phyloP scores from a whole-genome alignment of 2,329 filamentous ascomycete genomes.

The Chrysoporthe cubensis region DNA sequence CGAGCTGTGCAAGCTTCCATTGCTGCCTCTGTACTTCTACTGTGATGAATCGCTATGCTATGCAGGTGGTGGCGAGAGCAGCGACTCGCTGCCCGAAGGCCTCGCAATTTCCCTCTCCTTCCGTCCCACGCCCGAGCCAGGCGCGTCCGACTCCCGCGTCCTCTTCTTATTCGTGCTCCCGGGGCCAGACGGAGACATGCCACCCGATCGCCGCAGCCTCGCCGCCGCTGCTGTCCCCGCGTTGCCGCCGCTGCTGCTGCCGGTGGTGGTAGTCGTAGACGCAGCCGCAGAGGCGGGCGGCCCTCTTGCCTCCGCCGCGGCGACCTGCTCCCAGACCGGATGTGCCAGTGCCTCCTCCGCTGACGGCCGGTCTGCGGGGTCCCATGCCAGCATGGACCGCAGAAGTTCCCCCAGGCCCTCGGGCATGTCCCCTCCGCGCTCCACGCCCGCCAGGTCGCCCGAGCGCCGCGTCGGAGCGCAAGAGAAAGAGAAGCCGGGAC shows the following conservation, averaged over 20 bases:
- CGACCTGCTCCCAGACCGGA: not conserved
- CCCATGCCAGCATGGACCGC: constrained; percentile 14
- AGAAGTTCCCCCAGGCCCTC: not conserved
- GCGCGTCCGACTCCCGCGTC: not conserved
- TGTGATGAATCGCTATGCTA: too few species aligned
- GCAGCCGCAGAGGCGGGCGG: not conserved
- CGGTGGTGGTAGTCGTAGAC: not conserved
- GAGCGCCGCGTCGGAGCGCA: not conserved
- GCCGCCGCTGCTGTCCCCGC: too few species aligned
- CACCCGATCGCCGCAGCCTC: not conserved
- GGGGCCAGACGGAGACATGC: not conserved
- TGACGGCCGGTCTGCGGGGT: constrained; percentile 1
- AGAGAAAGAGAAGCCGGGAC: constrained; percentile 7
- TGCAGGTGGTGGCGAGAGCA: not conserved
- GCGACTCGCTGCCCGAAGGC: not conserved
- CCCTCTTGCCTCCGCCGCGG: not conserved
- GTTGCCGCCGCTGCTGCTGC: not conserved
- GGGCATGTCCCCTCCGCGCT: not conserved
- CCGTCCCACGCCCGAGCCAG: too few species aligned
- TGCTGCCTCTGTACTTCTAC: too few species aligned
- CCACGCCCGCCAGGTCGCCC: constrained; percentile 1
- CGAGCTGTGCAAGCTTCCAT: too few species aligned
- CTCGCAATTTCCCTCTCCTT: too few species aligned
- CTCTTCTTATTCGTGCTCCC: not conserved
- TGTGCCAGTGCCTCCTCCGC: constrained; percentile 3